Percentiles rank a stretch among this genome's conserved stretches.
Conservation (phyloP, 108 stramenopile genomes). For the Stephanodiscus minutulus region DNA sequence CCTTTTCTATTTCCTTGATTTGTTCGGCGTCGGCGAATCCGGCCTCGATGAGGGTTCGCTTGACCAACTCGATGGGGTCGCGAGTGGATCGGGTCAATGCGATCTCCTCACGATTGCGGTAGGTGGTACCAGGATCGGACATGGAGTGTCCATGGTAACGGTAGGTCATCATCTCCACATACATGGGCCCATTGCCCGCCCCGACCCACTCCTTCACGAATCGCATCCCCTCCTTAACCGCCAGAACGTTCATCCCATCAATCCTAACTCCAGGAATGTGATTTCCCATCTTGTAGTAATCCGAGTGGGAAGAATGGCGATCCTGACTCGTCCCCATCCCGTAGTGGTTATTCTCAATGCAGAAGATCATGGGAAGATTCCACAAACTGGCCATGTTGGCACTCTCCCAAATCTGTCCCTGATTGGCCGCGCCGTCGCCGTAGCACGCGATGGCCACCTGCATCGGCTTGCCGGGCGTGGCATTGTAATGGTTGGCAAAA, state of each 20-base stretch:
- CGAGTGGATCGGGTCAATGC: conserved; percentile 94
- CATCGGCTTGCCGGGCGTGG: conserved; percentile 90
- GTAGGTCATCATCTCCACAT: conserved; percentile 98
- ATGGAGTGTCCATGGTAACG: conserved; percentile 99
- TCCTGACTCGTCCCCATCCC: conserved; percentile 99
- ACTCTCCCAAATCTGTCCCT: conserved; percentile 99
- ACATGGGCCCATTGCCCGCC: conserved; percentile 98
- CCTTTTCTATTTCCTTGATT: conserved; percentile 97
- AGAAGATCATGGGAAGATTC: conserved; percentile 98
- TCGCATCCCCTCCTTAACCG: conserved; percentile 95
- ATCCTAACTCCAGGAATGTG: conserved; percentile 96
- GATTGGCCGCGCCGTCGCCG: conserved; percentile 99
- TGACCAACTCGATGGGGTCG: conserved; percentile 97
- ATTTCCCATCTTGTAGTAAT: conserved; percentile 99
- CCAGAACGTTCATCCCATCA: conserved; percentile 99
- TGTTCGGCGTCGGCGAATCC: conserved; percentile 89
- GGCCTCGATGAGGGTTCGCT: conserved; percentile 91
- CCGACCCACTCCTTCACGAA: conserved; percentile 94
- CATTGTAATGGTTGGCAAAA: conserved; percentile 97
- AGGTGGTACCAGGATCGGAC: conserved; percentile 99
- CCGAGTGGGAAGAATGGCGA: conserved; percentile 91
- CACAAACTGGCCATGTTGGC: conserved; percentile 95
- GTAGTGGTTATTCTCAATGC: conserved; percentile 99
- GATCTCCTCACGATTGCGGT: conserved; percentile 99
- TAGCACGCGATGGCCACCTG: conserved; percentile 97